phyloP scores from a whole-genome alignment of 768 basidiomycete genomes.

The Amanita rubescens region DNA sequence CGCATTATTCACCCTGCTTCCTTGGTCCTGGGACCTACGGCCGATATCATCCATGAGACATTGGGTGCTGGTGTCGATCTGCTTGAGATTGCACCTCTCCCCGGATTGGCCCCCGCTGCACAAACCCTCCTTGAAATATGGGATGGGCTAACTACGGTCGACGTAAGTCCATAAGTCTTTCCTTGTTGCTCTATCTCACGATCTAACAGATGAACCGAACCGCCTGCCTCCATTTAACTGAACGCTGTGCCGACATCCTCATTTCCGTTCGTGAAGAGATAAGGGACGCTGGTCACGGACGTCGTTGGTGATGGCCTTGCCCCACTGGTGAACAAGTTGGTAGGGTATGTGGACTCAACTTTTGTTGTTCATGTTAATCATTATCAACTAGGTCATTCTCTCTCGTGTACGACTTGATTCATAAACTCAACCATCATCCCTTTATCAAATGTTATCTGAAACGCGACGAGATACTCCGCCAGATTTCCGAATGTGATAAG shows the following conservation, averaged over 20 bases:
- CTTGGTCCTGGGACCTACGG: conserved; percentile 28
- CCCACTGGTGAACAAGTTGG: conserved; percentile 38
- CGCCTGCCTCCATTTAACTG: conserved; percentile 51
- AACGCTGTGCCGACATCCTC: conserved; percentile 53
- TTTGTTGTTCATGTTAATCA: conserved; percentile 4
- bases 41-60: conserved; percentile 29
- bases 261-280: conserved; percentile 49
- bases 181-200: no score
- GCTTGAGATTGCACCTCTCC: conserved; percentile 40
- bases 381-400: conserved; percentile 21
- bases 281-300: conserved; percentile 33
- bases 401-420: conserved; percentile 32
- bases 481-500: conserved; percentile 16
- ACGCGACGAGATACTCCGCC: conserved; percentile 47
- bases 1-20: conserved; percentile 24
- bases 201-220: conserved; percentile 42
- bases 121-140: conserved; percentile 45
- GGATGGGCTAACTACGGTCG: conserved; percentile 45
- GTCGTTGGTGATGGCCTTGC: conserved; percentile 34
- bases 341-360: conserved; percentile 25
- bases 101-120: conserved; percentile 43
- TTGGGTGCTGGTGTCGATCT: conserved; percentile 26
- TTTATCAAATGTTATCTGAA: conserved; percentile 61
- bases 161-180: conserved; percentile 31
- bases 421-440: conserved; percentile 42